Evolutionary conservation across 164 flowering plant genomes (phyloP).

Genomic region (Piper longum): DNA sequence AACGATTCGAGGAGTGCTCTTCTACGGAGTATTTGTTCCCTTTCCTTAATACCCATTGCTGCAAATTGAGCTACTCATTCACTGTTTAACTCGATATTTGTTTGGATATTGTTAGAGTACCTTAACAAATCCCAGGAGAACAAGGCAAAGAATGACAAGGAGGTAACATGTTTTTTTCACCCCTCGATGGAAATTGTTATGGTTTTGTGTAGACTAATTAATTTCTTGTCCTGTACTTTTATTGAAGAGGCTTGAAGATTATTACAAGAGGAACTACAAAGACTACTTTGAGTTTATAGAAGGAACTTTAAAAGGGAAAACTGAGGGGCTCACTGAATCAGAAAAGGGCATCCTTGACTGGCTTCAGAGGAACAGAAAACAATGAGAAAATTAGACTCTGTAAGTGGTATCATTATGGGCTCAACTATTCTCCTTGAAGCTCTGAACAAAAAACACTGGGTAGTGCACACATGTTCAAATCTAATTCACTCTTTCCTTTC

Average conservation of each 20-base stretch:
- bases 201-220: too few relatives aligned
- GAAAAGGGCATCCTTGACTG: slow-evolving; percentile 83
- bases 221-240: neutral
- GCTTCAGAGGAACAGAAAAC: slow-evolving; percentile 46
- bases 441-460: neutral
- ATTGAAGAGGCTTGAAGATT: slow-evolving; percentile 64
- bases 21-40: slow-evolving; percentile 2
- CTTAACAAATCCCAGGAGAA: slow-evolving; percentile 52
- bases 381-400: neutral
- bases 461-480: neutral
- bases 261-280: slow-evolving; percentile 79
- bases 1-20: slow-evolving; percentile 4
- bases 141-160: slow-evolving; percentile 69
- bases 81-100: neutral
- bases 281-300: slow-evolving; percentile 76
- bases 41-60: neutral
- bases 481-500: too few relatives aligned
- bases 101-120: slow-evolving; percentile 31
- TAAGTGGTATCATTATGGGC: neutral
- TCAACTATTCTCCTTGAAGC: too few relatives aligned
- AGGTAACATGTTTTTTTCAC: slow-evolving; percentile 22
- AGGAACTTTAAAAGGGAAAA: slow-evolving; percentile 47
- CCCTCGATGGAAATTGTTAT: too few relatives aligned
- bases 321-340: slow-evolving; percentile 35
- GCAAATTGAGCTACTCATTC: neutral